Evolutionary conservation across 2,329 filamentous ascomycete species (phyloP), one percentile per base, ranked within the genome.

Genomic region (Pestalotiopsis sp.): DNA sequence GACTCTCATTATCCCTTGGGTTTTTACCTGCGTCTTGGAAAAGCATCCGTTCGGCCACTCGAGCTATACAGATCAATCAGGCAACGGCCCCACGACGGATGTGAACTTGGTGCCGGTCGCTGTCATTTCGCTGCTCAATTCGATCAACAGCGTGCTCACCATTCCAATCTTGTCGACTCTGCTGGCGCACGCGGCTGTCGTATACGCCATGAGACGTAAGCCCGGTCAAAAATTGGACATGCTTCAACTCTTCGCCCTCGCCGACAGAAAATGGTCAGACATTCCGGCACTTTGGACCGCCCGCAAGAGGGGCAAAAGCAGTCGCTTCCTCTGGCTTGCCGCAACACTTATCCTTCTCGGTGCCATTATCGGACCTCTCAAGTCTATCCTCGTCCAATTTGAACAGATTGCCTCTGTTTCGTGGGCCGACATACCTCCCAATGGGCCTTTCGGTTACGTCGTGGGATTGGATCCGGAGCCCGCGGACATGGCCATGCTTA

Each of bases 241-340:
- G 13, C 67, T 69, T n/a, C 73, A 75, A 59, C 67, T 75, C 6
- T 75, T 74, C 52, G 69, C 69, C 14, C 73, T 75, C 4, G 73
- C 73, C 4, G 74, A 75, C 23, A 70, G 69, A 23, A 60, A 59
- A 9, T 74, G 73, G 72, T 69, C 68, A 13, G 69, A 72, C 62
- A 59, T 66, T 17, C 25, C 17, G 25, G 38, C 68, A 9, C 65
- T 71, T 41, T 71, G 57, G 67, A 67, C 12, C 3, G 65, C 70
- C 23, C 9, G 14, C 14, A 59, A 57, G 7, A 65, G 38, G 20
- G 67, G 65, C 13, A 69, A 41, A 68, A 61, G 68, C 39, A 70
- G 67, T 41, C 41, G 62, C 17, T 69, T 71, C 38, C 65, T 71
- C 14, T 71, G 67, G 65, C 31, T 69, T n/a, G 70, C 67, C 36